These are phyloP conservation scores for Phallus indusiatus DNA, from an alignment of 768 basidiomycete species.

Conservation along the genomic window DNA sequence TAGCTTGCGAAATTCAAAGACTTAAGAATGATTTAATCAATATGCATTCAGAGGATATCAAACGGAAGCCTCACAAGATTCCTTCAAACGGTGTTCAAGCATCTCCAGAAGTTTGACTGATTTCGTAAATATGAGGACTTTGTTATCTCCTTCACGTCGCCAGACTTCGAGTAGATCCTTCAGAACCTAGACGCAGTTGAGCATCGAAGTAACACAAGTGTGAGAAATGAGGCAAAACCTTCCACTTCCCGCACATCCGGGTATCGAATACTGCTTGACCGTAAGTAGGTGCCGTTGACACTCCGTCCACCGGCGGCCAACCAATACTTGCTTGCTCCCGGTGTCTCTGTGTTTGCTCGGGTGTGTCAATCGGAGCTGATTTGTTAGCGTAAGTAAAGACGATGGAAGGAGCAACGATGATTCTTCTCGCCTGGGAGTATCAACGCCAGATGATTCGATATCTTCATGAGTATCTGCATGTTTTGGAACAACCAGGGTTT, in stretches of 20 bases:
- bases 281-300: constrained; percentile 39
- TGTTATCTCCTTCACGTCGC: constrained; percentile 60
- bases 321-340: constrained; percentile 52
- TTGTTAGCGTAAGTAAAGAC: neutral
- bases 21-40: constrained; percentile 24
- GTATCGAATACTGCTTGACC: constrained; percentile 53
- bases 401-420: neutral
- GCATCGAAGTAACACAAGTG: neutral
- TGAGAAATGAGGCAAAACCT: constrained; percentile 28
- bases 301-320: constrained; percentile 41
- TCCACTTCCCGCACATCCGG: constrained; percentile 79
- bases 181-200: constrained; percentile 40
- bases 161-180: constrained; percentile 56
- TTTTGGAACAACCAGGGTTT: constrained; percentile 48
- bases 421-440: constrained; percentile 62
- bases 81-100: constrained; percentile 66
- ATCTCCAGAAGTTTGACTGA: constrained; percentile 85
- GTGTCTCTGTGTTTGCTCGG: constrained; percentile 54
- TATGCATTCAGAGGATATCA: neutral
- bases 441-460: constrained; percentile 82
- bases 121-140: constrained; percentile 91
- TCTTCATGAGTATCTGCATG: constrained; percentile 74
- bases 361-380: constrained; percentile 56
- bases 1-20: constrained; percentile 56
- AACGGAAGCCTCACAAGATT: constrained; percentile 31